These are phyloP conservation scores for Blastobotrys proliferans DNA, from an alignment of 1,139 yeast species.

Conservation along the genomic window DNA sequence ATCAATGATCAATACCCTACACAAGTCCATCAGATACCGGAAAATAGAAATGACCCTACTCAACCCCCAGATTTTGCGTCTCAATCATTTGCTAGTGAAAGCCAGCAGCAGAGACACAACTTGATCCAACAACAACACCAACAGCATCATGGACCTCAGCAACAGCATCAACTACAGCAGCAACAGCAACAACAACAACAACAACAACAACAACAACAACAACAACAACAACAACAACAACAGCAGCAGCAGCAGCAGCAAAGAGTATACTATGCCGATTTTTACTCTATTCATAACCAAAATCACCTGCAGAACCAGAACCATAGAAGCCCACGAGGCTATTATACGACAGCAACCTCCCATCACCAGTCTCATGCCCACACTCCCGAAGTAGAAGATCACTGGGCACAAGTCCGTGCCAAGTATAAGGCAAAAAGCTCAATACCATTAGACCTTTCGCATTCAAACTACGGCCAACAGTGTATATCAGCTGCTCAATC, in stretches of 20 bases:
- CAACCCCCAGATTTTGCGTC: background rate
- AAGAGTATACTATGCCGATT: too few species aligned
- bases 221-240: constrained; percentile 22
- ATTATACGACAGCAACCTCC: background rate
- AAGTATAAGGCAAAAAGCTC: constrained; percentile 39
- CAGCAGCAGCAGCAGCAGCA: constrained; percentile 10
- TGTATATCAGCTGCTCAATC: constrained; percentile 42
- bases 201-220: constrained; percentile 15
- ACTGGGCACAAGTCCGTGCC: constrained; percentile 22
- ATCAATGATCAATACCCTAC: constrained; percentile 7
- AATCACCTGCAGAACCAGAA: constrained; percentile 13
- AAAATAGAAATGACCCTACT: constrained; percentile 10
- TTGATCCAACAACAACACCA: background rate
- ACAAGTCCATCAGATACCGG: constrained; percentile 12
- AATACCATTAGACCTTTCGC: constrained; percentile 37
- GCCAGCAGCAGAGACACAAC: too few species aligned
- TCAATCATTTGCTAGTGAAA: too few species aligned
- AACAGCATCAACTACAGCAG: constrained; percentile 13
- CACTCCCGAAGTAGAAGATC: constrained; percentile 19
- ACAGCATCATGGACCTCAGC: constrained; percentile 9
- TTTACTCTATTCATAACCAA: constrained; percentile 12
- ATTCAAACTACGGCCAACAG: constrained; percentile 39
- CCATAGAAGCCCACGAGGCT: constrained; percentile 10
- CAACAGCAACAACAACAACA: background rate
- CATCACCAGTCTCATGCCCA: constrained; percentile 20